Evolutionary conservation across 768 basidiomycete genomes (phyloP).

Genomic region (Mycena rebaudengoi): DNA sequence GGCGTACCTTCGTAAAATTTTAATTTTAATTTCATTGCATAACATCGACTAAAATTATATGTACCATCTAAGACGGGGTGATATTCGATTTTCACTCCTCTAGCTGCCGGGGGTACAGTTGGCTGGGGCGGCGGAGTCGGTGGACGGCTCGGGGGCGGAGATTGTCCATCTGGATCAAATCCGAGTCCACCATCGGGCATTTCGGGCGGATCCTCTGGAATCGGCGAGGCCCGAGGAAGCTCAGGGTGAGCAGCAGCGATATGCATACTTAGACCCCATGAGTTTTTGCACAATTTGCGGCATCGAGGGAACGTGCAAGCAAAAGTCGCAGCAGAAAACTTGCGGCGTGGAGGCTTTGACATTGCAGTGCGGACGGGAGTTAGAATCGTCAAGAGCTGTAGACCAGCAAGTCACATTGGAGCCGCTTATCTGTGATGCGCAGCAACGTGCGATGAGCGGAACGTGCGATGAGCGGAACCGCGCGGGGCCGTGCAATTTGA

Average conservation of each 20-base stretch:
- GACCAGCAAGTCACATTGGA: background rate
- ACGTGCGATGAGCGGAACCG: too few species aligned
- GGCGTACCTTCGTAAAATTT: conserved; percentile 20
- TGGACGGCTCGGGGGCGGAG: background rate
- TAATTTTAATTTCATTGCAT: background rate
- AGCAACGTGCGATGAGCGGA: background rate
- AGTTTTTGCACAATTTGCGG: background rate
- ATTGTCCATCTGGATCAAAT: background rate
- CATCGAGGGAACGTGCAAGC: background rate
- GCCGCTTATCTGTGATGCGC: too few species aligned
- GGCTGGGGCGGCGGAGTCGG: background rate
- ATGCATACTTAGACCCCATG: background rate
- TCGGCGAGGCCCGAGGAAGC: background rate
- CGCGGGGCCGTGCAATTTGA: background rate
- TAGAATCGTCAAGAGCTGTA: background rate
- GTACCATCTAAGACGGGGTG: conserved; percentile 19
- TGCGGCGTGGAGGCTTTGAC: background rate
- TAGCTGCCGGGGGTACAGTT: background rate
- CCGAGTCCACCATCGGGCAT: too few species aligned
- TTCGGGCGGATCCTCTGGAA: background rate
- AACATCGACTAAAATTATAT: background rate
- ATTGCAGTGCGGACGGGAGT: too few species aligned
- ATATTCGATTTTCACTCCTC: background rate
- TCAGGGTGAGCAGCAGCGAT: background rate
- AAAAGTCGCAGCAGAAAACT: background rate